These are phyloP conservation scores for Sphaceloma murrayae DNA, from an alignment of 2,329 filamentous ascomycete species.

Conservation along the genomic window DNA sequence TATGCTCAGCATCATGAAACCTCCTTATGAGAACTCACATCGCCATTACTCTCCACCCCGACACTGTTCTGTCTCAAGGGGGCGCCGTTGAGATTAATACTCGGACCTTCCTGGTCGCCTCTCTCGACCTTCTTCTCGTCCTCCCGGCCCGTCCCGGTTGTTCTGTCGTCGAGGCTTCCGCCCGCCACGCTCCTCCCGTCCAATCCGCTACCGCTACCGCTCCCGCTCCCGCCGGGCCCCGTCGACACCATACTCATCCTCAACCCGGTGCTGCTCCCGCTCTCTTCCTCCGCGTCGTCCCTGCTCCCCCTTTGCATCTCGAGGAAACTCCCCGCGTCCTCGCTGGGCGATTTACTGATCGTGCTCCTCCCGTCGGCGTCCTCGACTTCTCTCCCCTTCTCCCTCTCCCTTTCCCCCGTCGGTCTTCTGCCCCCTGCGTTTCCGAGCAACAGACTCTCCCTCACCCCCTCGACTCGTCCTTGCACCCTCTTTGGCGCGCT, in stretches of 20 bases:
- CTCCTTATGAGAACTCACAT: background rate
- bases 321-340: background rate
- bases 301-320: background rate
- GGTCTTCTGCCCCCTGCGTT: too few relatives aligned
- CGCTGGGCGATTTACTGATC: background rate
- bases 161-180: background rate
- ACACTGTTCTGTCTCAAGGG: conserved; percentile 12
- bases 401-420: background rate
- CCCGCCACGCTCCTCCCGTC: background rate
- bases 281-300: background rate
- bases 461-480: conserved; percentile 8
- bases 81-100: conserved; percentile 11
- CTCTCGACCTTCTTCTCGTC: background rate
- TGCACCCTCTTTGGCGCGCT: conserved; percentile 20
- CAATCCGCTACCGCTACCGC: too few relatives aligned
- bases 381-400: background rate
- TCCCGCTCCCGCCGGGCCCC: too few relatives aligned
- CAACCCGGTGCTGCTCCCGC: background rate
- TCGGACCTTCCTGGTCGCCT: conserved; percentile 8
- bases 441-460: conserved; percentile 6
- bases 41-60: conserved; percentile 12
- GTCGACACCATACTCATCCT: background rate
- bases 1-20: background rate
- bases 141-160: background rate
- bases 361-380: background rate